Evolutionary conservation across 495 filamentous ascomycete genomes (phyloP).

Genomic region (Penicillium soppii): DNA sequence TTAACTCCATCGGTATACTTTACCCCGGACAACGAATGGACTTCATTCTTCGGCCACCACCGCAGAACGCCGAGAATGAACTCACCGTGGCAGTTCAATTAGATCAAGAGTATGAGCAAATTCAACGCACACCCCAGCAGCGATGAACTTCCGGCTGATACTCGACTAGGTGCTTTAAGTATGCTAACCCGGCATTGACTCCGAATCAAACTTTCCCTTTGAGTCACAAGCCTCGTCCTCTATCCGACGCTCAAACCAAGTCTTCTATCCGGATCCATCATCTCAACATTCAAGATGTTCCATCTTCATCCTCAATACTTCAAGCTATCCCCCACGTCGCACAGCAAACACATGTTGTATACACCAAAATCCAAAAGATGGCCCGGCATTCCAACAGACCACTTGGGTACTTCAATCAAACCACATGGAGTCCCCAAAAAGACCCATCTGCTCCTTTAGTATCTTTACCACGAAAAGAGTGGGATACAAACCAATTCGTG

Average conservation of each 20-base stretch:
- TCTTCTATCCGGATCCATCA: neutral
- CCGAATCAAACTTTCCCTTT: slow-evolving; percentile 40
- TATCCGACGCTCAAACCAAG: neutral
- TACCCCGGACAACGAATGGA: slow-evolving; percentile 54
- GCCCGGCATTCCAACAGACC: slow-evolving; percentile 40
- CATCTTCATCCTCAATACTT: slow-evolving; percentile 24
- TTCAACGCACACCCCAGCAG: neutral
- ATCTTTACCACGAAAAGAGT: slow-evolving; percentile 29
- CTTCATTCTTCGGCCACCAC: slow-evolving; percentile 28
- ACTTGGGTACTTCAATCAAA: slow-evolving; percentile 49
- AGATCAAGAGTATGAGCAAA: slow-evolving; percentile 38
- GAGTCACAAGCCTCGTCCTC: slow-evolving; percentile 3
- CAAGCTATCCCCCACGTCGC: slow-evolving; percentile 25
- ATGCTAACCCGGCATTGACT: slow-evolving; percentile 43
- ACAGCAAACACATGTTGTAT: slow-evolving; percentile 46
- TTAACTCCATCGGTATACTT: slow-evolving; percentile 40
- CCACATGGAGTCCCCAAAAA: slow-evolving; percentile 41
- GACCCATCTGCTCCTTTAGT: slow-evolving; percentile 29
- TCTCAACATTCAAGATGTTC: slow-evolving; percentile 26
- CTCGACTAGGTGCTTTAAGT: slow-evolving; percentile 42
- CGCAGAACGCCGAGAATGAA: neutral
- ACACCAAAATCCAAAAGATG: slow-evolving; percentile 48
- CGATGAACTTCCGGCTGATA: neutral
- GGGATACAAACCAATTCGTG: slow-evolving; percentile 44
- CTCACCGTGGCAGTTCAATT: slow-evolving; percentile 37